These are phyloP conservation scores for Wickerhamomyces rabaulensis DNA, from an alignment of 805 yeast genomes.

Conservation along the genomic window DNA sequence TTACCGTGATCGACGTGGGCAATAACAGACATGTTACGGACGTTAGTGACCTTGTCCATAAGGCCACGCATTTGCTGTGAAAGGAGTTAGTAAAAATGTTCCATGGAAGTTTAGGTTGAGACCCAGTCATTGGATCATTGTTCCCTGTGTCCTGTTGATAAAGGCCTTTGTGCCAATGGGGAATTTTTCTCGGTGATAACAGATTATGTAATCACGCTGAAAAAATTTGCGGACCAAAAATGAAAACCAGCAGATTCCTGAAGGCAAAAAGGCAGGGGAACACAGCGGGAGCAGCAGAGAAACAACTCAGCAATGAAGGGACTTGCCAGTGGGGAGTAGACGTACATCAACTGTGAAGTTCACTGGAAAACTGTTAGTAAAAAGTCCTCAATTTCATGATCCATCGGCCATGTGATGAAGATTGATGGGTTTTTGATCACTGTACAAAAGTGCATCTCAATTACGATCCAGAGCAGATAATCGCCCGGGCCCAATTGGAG, in stretches of 20 bases:
- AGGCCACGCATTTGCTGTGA: constrained; percentile 87
- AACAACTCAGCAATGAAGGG: background rate
- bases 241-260: background rate
- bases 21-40: constrained; percentile 99
- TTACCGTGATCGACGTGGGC: constrained; percentile 99
- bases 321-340: background rate
- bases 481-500: background rate
- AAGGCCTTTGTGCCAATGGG: background rate
- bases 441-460: background rate
- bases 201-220: background rate
- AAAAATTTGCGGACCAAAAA: background rate
- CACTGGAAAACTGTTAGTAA: constrained; percentile 30
- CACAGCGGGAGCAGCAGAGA: background rate
- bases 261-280: background rate
- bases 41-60: constrained; percentile 99
- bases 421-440: background rate
- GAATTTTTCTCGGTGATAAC: background rate
- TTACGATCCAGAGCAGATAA: background rate
- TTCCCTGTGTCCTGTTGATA: background rate
- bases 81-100: constrained; percentile 14
- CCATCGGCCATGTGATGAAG: background rate
- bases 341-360: constrained; percentile 54
- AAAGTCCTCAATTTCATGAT: background rate
- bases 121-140: background rate
- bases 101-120: background rate